These are phyloP conservation scores for Aspergillus ochraceoroseus DNA, from an alignment of 2,329 filamentous ascomycete species.

Conservation along the genomic window DNA sequence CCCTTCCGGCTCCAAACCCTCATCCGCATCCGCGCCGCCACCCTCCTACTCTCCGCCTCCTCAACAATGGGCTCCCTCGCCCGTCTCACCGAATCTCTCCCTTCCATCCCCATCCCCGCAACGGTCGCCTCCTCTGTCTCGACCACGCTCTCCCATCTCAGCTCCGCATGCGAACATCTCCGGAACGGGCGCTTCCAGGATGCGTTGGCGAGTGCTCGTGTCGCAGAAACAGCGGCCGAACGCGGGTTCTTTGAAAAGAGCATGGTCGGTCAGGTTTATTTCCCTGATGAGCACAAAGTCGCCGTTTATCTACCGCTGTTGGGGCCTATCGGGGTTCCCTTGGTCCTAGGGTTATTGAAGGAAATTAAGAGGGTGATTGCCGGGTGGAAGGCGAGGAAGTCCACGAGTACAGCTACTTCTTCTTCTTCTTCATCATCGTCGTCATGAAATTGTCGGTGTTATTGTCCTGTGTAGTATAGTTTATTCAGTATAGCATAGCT, in stretches of 20 bases:
- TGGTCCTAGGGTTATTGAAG: conserved; percentile 77
- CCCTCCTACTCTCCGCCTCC: conserved; percentile 80
- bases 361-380: conserved; percentile 60
- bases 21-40: conserved; percentile 76
- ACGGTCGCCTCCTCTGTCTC: conserved; percentile 82
- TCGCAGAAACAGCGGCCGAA: conserved; percentile 84
- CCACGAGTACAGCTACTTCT: no score
- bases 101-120: conserved; percentile 84
- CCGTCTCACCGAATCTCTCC: conserved; percentile 74
- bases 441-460: no score
- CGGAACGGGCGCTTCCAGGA: conserved; percentile 55
- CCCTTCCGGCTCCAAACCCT: conserved; percentile 80
- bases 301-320: conserved; percentile 90
- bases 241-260: conserved; percentile 96
- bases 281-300: conserved; percentile 96
- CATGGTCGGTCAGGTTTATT: conserved; percentile 98
- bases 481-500: no score
- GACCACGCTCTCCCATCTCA: conserved; percentile 70
- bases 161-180: conserved; percentile 69
- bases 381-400: conserved; percentile 29
- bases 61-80: conserved; percentile 92
- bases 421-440: no score
- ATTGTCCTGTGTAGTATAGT: conserved; percentile 9
- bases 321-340: conserved; percentile 82
- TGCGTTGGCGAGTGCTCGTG: conserved; percentile 72